Base-by-base conservation (phyloP, 331 rosid species). In the Arachis monticola region DNA sequence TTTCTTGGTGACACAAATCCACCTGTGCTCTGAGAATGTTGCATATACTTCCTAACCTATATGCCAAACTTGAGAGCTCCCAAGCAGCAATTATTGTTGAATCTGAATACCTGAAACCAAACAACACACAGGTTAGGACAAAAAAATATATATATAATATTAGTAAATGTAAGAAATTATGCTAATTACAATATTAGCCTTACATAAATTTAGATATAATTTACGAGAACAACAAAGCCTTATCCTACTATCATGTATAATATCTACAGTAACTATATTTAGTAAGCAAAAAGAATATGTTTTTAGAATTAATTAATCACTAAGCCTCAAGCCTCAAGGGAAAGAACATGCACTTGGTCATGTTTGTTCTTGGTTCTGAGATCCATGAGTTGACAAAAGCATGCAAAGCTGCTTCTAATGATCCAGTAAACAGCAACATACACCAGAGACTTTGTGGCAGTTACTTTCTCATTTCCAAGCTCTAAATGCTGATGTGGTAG, bases 311-410 rank as follows among this genome's bases (percentile, higher is more conserved):
- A 66, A 51, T 66, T 64, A 64, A 64, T 66, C 10, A 40, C 30
- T 48, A 52, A 59, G 79, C 63, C 68, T 81, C 70, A 52, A 59
- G 79, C 63, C 68, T 81, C 70, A 75, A 84, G 69, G 81, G 89
- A 83, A 79, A 84, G 83, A 84, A 86, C 84, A 83, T 85, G 93
- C 83, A 90, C 96, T 88, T 90, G 88, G 76, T 88, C 87, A 83
- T 83, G 77, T 79, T 81, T 82, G 77, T 76, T 69, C 78, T 76
- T 69, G 78, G 62, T 48, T 65, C 60, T 70, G 62, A 84, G 73
- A 60, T 84, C 82, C 55, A 70, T 58, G 66, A 88, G 81, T 70
- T 83, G 89, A 12, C 79, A 85, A 80, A 77, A 80, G 80, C 89
- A 84, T 52, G 82, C 81, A 80, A 84, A 83, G 79, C 80, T 67